Evolutionary conservation across 495 filamentous ascomycete genomes (phyloP).

Genomic region (Staphylotrichum longicolle): DNA sequence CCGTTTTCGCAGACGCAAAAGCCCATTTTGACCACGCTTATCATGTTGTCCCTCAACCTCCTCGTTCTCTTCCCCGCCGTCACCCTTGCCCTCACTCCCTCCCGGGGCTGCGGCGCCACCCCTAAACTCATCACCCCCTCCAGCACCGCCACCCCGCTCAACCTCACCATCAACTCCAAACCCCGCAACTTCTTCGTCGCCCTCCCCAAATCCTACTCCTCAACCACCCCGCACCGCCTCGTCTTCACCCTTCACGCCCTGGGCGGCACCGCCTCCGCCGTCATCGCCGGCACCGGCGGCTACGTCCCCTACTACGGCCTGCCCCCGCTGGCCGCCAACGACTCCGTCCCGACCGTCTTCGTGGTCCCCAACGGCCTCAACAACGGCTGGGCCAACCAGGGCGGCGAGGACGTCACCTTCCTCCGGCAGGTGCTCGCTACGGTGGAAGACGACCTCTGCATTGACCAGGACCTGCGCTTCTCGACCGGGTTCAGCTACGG

Average conservation of each 20-base stretch:
- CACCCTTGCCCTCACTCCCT: background rate
- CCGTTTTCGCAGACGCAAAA: too few relatives aligned
- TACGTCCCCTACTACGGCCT: conserved; percentile 43
- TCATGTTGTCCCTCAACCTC: too few relatives aligned
- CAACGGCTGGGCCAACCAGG: conserved; percentile 46
- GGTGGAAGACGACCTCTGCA: conserved; percentile 42
- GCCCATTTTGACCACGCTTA: too few relatives aligned
- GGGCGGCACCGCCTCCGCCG: conserved; percentile 36
- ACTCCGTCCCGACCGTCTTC: conserved; percentile 37
- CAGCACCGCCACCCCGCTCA: conserved; percentile 13
- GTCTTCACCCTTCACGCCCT: conserved; percentile 45
- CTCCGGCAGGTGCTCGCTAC: conserved; percentile 34
- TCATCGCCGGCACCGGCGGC: conserved; percentile 35
- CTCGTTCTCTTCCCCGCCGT: too few relatives aligned
- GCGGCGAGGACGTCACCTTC: conserved; percentile 46
- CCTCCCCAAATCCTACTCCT: conserved; percentile 43
- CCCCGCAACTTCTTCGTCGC: conserved; percentile 38
- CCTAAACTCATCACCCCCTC: conserved; percentile 15
- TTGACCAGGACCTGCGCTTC: conserved; percentile 43
- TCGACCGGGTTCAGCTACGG: conserved; percentile 49
- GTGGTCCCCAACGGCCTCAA: conserved; percentile 45
- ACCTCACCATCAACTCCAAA: conserved; percentile 30
- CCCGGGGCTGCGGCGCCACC: conserved; percentile 20
- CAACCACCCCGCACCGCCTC: conserved; percentile 41
- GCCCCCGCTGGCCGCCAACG: conserved; percentile 31